These are phyloP conservation scores for Xylariaceae sp. DNA, from an alignment of 2,329 filamentous ascomycete species.

Conservation along the genomic window DNA sequence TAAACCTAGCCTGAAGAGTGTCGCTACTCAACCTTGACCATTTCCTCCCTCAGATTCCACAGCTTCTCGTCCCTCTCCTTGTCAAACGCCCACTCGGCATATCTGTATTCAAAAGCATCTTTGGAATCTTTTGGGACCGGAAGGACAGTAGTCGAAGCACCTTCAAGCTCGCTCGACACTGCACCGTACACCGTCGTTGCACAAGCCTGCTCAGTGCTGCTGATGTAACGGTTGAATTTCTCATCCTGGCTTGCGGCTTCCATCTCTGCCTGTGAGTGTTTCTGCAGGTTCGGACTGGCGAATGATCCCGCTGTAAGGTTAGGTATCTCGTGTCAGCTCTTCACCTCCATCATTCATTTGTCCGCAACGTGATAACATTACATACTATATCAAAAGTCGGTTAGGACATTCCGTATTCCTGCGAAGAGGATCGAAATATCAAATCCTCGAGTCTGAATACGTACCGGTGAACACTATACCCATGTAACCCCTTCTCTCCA, in stretches of 20 bases:
- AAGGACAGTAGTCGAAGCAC: conserved; percentile 34
- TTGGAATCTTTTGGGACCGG: conserved; percentile 26
- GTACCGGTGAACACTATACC: conserved; percentile 37
- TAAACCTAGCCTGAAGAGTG: neutral
- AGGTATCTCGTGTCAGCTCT: too few species aligned
- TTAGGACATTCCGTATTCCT: too few species aligned
- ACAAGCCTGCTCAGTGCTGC: conserved; percentile 41
- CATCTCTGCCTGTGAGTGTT: conserved; percentile 24
- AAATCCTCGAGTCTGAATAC: too few species aligned
- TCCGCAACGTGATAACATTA: too few species aligned
- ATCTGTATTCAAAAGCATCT: conserved; percentile 22
- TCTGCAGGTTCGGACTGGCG: conserved; percentile 30
- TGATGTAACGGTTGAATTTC: conserved; percentile 22
- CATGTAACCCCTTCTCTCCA: conserved; percentile 39
- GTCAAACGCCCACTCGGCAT: conserved; percentile 35
- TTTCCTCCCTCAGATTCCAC: conserved; percentile 33
- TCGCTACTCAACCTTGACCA: conserved; percentile 21
- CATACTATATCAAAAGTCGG: too few species aligned
- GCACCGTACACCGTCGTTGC: conserved; percentile 44
- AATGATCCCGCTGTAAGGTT: conserved; percentile 38
- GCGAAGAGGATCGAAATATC: too few species aligned
- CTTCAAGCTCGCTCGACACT: conserved; percentile 37
- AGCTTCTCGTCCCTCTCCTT: conserved; percentile 37
- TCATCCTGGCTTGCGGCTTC: neutral
- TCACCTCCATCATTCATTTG: too few species aligned